These are phyloP conservation scores for Trichoderma pleuroti DNA, from an alignment of 2,329 filamentous ascomycete species.

Conservation along the genomic window DNA sequence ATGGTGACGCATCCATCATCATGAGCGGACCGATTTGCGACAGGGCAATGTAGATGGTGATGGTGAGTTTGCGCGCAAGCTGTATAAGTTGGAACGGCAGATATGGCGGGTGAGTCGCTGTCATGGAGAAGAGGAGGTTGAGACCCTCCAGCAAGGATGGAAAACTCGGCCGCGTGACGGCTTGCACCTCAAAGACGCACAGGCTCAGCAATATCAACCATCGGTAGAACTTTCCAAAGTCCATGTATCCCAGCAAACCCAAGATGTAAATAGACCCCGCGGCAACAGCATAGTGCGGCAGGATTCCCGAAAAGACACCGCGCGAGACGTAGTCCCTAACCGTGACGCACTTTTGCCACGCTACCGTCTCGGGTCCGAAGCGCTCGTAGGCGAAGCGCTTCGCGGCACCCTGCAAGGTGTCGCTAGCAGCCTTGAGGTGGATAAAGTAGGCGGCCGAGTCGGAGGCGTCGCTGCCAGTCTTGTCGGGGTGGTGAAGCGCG, in stretches of 20 bases:
- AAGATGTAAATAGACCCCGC: constrained; percentile 58
- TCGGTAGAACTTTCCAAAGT: constrained; percentile 63
- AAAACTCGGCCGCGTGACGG: constrained; percentile 52
- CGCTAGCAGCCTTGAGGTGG: constrained; percentile 76
- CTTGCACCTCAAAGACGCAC: constrained; percentile 54
- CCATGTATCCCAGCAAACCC: constrained; percentile 62
- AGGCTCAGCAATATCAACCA: constrained; percentile 56
- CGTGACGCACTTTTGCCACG: constrained; percentile 64
- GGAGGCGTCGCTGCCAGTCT: constrained; percentile 46
- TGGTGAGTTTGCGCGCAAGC: constrained; percentile 69
- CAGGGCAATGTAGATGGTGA: constrained; percentile 80
- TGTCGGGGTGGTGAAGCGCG: constrained; percentile 78
- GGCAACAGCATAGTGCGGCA: constrained; percentile 59
- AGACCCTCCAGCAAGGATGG: constrained; percentile 45
- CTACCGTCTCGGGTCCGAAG: constrained; percentile 69
- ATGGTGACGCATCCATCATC: constrained; percentile 36
- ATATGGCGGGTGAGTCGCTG: constrained; percentile 54
- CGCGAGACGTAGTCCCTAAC: constrained; percentile 68
- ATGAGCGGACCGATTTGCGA: constrained; percentile 74
- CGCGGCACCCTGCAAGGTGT: constrained; percentile 73
- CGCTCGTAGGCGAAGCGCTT: constrained; percentile 85
- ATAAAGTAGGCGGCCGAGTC: constrained; percentile 60
- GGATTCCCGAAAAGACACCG: constrained; percentile 56
- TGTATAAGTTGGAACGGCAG: constrained; percentile 82
- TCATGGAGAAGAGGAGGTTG: constrained; percentile 42